A percentile compares a stretch with the other conserved stretches of the same genome.
Conservation (phyloP, 805 yeast species). For the Wickerhamiella occidentalis region DNA sequence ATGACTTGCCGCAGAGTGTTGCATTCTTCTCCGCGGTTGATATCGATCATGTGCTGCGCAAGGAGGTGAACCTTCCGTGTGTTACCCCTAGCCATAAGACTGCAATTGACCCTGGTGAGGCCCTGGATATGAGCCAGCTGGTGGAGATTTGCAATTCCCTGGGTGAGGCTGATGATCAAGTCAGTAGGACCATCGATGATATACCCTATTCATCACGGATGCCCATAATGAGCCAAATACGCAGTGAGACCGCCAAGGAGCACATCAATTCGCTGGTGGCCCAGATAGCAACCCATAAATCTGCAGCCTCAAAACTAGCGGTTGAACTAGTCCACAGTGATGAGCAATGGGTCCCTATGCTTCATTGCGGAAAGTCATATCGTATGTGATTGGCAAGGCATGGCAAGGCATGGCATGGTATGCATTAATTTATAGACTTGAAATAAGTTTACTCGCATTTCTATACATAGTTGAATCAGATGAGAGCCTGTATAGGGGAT, state of each 20-base stretch:
- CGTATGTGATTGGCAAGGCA: background rate
- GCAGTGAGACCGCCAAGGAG: background rate
- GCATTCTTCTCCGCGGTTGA: slow-evolving; percentile 94
- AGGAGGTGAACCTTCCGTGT: slow-evolving; percentile 87
- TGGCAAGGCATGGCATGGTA: background rate
- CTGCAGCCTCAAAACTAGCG: background rate
- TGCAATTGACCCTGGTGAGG: slow-evolving; percentile 69
- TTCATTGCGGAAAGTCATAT: background rate
- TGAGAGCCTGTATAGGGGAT: too few species aligned
- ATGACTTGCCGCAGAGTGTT: slow-evolving; percentile 83
- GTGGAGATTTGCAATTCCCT: slow-evolving; percentile 26
- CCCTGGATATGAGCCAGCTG: slow-evolving; percentile 47
- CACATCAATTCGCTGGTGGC: slow-evolving; percentile 6
- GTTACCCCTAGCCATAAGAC: slow-evolving; percentile 74
- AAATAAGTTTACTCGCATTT: too few species aligned
- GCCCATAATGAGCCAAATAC: slow-evolving; percentile 9
- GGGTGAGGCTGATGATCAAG: slow-evolving; percentile 9
- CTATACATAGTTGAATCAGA: too few species aligned
- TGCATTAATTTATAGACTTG: background rate
- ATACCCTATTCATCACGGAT: background rate
- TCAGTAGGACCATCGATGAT: background rate
- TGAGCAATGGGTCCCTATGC: background rate
- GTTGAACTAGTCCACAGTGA: background rate
- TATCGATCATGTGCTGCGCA: slow-evolving; percentile 74
- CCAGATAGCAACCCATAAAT: background rate